Evolutionary conservation across 2,329 filamentous ascomycete genomes (phyloP).

Genomic region (Monosporascus cannonballus): DNA sequence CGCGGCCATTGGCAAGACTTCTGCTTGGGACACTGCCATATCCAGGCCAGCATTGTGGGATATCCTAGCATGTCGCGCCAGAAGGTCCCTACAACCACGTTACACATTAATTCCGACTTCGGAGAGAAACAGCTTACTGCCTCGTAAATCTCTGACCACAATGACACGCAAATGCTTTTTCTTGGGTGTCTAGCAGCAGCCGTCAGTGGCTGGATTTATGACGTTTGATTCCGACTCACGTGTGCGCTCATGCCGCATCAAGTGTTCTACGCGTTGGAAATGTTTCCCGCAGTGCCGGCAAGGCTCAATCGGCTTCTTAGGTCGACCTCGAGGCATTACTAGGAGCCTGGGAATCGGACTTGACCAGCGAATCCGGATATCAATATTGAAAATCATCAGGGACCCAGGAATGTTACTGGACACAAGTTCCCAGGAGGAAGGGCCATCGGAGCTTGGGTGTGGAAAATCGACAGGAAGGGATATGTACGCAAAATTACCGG

Average conservation of each 20-base stretch:
- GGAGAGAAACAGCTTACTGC: conserved; percentile 15
- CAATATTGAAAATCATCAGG: too few relatives aligned
- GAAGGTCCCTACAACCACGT: conserved; percentile 5
- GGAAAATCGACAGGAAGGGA: too few relatives aligned
- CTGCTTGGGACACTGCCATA: neutral
- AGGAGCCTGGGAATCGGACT: too few relatives aligned
- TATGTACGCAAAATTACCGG: too few relatives aligned
- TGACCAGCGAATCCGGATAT: too few relatives aligned
- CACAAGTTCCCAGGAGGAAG: too few relatives aligned
- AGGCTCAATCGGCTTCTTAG: conserved; percentile 8
- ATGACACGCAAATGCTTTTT: conserved; percentile 25
- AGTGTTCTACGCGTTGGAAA: conserved; percentile 27
- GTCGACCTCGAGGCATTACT: too few relatives aligned
- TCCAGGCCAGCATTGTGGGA: conserved; percentile 1
- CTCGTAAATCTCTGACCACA: conserved; percentile 25
- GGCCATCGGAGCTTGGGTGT: too few relatives aligned
- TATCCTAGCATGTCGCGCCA: conserved; percentile 6
- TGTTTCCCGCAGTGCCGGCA: conserved; percentile 25
- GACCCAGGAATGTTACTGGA: too few relatives aligned
- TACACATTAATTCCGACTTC: neutral
- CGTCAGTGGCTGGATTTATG: neutral
- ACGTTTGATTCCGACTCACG: conserved; percentile 10
- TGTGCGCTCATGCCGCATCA: conserved; percentile 26
- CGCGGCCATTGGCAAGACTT: neutral
- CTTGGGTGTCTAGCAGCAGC: conserved; percentile 22